Base-by-base conservation (phyloP, 495 filamentous ascomycete species). In the Xylaria sp. region DNA sequence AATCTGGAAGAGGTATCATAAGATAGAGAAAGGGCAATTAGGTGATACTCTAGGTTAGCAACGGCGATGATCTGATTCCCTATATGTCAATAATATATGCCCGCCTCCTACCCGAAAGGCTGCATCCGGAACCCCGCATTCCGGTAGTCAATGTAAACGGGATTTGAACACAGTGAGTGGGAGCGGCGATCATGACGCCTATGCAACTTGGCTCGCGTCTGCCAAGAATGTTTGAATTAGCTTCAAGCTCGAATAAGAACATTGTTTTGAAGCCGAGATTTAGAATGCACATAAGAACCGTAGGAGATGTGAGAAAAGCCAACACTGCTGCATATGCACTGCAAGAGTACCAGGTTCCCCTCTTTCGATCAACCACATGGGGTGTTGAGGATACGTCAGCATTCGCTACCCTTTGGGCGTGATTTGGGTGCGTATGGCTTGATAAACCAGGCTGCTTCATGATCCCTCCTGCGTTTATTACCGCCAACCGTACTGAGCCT, bases 321-420 rank as follows among this genome's bases (percentile, higher is more conserved):
- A 29, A 26, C 50, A 3, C 29, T 14, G 12, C 21, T 53, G 50
- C 50, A 53, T 53, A 6, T 15, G 3, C 24, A 5, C 12, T 53
- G 50, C 50, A 12, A 53, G 24, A 26, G 15, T 53, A 53, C 50
- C 12, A 53, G 50, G 50, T 53, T 53, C 50, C 50, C 50, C 50
- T 53, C 50, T 53, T 29, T 6, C 11, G 3, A 29, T 26, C 15
- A 8, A 53, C 5, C 24, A 53, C 11, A 53, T 6, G 50, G 4
- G 46, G 46, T 12, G n/a, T 9, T 11, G 48, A 50, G 7, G n/a
- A 50, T 24, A 24, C 48, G 48, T 50, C 48, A 50, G 24, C 48
- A 21, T 8, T 1, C n/a, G 41, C 41, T 44, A 44, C 41, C 41
- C 3, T 44, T 44, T 2, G 41, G 12, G 14, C 1, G 11, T 1